A percentile compares a stretch with the other conserved stretches of the same genome.
These are phyloP conservation scores for Streptanthus diversifolius DNA, from an alignment of 345 rosid genomes.

Conservation along the genomic window DNA sequence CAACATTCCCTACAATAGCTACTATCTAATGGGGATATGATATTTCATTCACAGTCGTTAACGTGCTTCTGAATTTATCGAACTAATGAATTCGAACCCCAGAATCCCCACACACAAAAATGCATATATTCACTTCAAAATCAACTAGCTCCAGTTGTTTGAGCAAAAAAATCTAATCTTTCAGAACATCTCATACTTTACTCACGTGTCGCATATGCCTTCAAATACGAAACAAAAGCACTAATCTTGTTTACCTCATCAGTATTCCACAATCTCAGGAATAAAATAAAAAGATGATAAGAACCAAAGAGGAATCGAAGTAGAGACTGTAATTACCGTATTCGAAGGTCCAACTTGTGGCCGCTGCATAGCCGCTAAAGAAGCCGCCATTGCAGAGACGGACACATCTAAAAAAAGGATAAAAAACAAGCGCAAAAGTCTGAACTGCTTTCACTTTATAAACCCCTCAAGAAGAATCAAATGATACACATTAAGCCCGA, in stretches of 20 bases:
- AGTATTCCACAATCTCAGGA: conserved; percentile 3
- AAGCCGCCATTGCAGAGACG: conserved; percentile 63
- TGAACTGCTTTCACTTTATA: background rate
- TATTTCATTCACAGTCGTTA: background rate
- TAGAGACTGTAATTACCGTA: conserved; percentile 46
- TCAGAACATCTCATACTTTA: background rate
- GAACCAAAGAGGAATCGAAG: background rate
- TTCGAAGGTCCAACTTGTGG: conserved; percentile 59
- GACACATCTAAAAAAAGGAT: background rate
- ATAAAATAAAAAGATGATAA: conserved; percentile 3
- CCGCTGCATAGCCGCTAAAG: conserved; percentile 71
- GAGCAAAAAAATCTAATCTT: conserved; percentile 3
- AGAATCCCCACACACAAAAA: background rate
- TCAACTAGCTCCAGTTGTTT: background rate
- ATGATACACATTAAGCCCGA: conserved; percentile 14
- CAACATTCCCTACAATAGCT: background rate
- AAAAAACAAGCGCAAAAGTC: background rate
- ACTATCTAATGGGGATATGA: background rate
- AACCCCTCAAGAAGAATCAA: background rate
- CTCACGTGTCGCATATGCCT: background rate
- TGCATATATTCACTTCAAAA: background rate
- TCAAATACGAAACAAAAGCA: background rate
- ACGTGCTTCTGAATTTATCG: background rate
- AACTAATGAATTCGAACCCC: background rate
- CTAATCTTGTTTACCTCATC: background rate